Evolutionary conservation across 306 rosid species (phyloP).

Genomic region (Cyamopsis tetragonoloba): DNA sequence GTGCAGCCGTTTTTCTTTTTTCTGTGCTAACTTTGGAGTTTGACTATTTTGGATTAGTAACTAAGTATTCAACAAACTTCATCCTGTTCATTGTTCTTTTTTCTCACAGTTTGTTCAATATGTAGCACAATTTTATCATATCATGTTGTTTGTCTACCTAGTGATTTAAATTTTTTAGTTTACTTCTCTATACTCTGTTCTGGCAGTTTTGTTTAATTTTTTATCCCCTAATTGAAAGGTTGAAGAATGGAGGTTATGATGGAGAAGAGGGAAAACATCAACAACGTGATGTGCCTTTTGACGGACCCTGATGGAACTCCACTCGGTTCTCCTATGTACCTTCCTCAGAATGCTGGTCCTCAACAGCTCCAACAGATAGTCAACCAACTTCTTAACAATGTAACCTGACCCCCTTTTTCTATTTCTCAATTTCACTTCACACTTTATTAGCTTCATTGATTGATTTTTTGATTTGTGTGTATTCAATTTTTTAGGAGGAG

Average conservation of each 20-base stretch:
- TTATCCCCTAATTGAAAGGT: neutral
- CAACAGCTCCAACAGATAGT: constrained; percentile 79
- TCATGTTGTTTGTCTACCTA: too few species aligned
- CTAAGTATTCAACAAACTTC: too few species aligned
- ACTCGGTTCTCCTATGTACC: constrained; percentile 56
- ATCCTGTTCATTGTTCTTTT: too few species aligned
- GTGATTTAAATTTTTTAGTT: too few species aligned
- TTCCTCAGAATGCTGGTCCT: constrained; percentile 68
- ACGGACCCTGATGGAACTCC: constrained; percentile 69
- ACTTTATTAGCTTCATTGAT: neutral
- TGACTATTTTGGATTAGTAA: too few species aligned
- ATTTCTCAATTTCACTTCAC: neutral
- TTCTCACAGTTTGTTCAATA: too few species aligned
- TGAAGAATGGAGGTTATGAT: constrained; percentile 28
- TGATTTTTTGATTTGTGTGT: neutral
- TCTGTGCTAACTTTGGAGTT: too few species aligned
- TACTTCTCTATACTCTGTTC: too few species aligned
- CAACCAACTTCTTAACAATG: constrained; percentile 64
- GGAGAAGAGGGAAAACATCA: constrained; percentile 30
- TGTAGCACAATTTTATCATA: too few species aligned
- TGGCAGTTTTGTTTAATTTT: too few species aligned
- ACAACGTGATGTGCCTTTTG: constrained; percentile 65
- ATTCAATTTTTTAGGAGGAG: constrained; percentile 67
- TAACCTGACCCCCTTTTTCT: constrained; percentile 26
- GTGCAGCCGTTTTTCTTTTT: too few species aligned